Conservation (phyloP, 805 yeast genomes). For the Kuraishia piskuri region DNA sequence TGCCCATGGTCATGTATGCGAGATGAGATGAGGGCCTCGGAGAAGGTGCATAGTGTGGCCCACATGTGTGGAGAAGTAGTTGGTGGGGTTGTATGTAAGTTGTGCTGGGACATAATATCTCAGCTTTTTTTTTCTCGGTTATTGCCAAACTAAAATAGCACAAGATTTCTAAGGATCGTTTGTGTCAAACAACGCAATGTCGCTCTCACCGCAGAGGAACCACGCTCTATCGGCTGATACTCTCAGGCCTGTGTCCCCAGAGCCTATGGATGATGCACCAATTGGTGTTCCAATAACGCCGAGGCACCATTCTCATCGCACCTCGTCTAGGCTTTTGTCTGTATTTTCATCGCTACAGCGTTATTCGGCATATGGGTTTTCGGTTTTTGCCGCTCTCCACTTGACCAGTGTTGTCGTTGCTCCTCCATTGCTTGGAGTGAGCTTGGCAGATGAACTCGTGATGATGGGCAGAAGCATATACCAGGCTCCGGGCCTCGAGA, state of each 20-base stretch:
- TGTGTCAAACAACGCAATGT: background rate
- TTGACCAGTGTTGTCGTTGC: constrained; percentile 41
- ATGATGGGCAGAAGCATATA: constrained; percentile 56
- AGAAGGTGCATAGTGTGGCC: too few relatives aligned
- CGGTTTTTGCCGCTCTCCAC: constrained; percentile 51
- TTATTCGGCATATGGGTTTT: constrained; percentile 51
- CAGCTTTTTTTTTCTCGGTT: too few relatives aligned
- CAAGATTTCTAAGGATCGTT: background rate
- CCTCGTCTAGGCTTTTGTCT: constrained; percentile 8
- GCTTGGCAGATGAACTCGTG: constrained; percentile 42
- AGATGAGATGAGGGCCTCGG: too few relatives aligned
- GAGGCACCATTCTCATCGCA: background rate
- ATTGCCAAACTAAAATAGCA: too few relatives aligned
- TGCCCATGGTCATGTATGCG: too few relatives aligned
- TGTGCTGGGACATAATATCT: too few relatives aligned
- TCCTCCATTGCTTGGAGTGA: constrained; percentile 38
- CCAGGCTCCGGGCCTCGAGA: constrained; percentile 45
- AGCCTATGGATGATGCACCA: background rate
- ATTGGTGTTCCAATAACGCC: background rate
- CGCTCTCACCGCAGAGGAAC: background rate
- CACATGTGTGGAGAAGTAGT: too few relatives aligned
- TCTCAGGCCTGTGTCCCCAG: background rate
- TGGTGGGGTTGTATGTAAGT: too few relatives aligned
- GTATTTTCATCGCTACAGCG: constrained; percentile 32
- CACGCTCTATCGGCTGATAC: background rate